Base-by-base conservation (phyloP, 441 rosid species). In the Macaranga tanarius region DNA sequence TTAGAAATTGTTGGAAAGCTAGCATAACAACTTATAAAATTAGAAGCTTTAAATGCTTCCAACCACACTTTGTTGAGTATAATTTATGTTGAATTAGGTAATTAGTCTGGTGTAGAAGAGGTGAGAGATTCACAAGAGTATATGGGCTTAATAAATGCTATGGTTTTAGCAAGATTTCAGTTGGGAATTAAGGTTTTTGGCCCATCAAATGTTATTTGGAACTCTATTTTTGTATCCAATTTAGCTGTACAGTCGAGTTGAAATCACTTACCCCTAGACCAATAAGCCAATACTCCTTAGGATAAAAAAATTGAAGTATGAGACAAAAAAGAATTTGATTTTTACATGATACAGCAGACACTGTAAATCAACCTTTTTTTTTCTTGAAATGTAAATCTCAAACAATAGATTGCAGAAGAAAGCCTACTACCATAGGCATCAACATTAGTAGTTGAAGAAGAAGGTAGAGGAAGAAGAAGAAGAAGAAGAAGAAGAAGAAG, bases 11-110 rank as follows among this genome's bases (percentile, higher is more conserved):
- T 81, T 58, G 72, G 50, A 77, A 40, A 62, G 25, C 66, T 83
- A 56, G 86, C 73, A 51, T 69, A 70, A 6, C 75, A 73, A 77
- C 75, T 84, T 44, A 71, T 84, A 64, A 70, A 71, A 77, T 69
- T 70, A 62, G 90, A 88, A 69, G 86, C 88, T 23, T 76, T 72
- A 26, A 83, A 83, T 61, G 81, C 86, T 75, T 86, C 86, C 57
- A 88, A 86, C 72, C 73, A 86, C 66, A 79, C 84, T 10, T 66
- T 79, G 79, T 70, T 82, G 48, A 82, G 90, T 75, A 82, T 77
- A 77, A 75, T 86, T 65, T 67, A 69, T 56, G 79, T 87, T 66
- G 87, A 79, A 80, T 75, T 71, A 54, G 79, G 84, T 13, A 79
- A 86, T 17, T 76, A 81, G 82, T 23, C 60, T 75, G 76, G 71